phyloP scores from a whole-genome alignment of 129 eudicot species.

The Ambrosia trifida region DNA sequence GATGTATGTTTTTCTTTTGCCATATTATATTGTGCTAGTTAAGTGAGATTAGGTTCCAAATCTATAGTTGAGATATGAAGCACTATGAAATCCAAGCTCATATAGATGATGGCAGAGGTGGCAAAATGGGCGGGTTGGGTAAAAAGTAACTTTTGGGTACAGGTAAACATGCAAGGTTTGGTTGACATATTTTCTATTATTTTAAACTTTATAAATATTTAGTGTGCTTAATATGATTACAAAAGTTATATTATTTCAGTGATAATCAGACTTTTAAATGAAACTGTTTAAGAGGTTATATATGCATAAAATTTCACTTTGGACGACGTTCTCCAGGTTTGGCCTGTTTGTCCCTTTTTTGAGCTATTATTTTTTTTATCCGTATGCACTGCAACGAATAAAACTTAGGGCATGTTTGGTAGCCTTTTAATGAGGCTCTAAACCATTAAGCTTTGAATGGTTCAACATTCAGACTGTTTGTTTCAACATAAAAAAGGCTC shows the following conservation, averaged over 20 bases:
- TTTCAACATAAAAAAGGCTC: too few species aligned
- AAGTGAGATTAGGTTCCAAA: constrained; percentile 24
- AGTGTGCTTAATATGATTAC: background rate
- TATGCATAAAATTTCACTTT: background rate
- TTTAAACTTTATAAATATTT: background rate
- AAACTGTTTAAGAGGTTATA: background rate
- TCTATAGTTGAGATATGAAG: background rate
- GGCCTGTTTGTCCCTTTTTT: background rate
- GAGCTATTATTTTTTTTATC: background rate
- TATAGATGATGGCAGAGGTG: background rate
- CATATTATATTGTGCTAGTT: background rate
- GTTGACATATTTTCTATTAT: background rate
- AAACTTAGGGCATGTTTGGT: too few species aligned
- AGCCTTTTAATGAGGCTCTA: too few species aligned
- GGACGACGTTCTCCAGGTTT: background rate
- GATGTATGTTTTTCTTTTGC: constrained; percentile 30
- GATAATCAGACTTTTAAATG: background rate
- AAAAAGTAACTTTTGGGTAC: background rate
- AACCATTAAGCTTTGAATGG: too few species aligned
- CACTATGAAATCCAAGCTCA: background rate
- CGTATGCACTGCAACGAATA: background rate
- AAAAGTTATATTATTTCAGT: background rate
- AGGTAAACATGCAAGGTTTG: background rate
- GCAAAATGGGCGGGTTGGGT: background rate
- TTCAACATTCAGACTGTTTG: too few species aligned